A percentile compares a stretch with the other conserved stretches of the same genome.
These are phyloP conservation scores for Blastomyces emzantsi DNA, from an alignment of 2,329 filamentous ascomycete species.

Conservation along the genomic window DNA sequence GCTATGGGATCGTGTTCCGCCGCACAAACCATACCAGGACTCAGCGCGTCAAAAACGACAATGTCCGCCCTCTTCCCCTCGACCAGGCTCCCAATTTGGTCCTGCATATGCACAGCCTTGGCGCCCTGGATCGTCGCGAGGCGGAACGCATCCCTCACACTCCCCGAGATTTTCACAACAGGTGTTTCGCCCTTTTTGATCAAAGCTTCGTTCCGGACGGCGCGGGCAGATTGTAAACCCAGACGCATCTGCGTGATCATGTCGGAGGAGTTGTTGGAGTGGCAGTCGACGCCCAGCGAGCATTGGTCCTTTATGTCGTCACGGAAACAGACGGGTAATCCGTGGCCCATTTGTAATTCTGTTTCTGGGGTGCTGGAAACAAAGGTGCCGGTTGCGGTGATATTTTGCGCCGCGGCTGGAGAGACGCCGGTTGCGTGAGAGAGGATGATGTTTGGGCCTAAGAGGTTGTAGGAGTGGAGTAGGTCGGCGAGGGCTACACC, in stretches of 20 bases:
- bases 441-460: conserved; percentile 18
- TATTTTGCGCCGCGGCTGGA: conserved; percentile 16
- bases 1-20: conserved; percentile 23
- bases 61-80: conserved; percentile 26
- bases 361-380: conserved; percentile 25
- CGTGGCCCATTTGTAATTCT: conserved; percentile 27
- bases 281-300: conserved; percentile 27
- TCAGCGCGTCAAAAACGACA: conserved; percentile 23
- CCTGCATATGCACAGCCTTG: conserved; percentile 21
- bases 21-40: conserved; percentile 23
- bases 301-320: conserved; percentile 16
- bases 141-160: conserved; percentile 22
- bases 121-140: conserved; percentile 27
- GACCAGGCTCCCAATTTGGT: conserved; percentile 21
- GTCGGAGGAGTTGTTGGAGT: conserved; percentile 23
- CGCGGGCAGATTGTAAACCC: conserved; percentile 21
- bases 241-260: conserved; percentile 24
- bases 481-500: background rate
- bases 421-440: conserved; percentile 20
- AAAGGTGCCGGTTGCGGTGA: conserved; percentile 16
- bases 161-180: conserved; percentile 14
- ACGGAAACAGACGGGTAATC: conserved; percentile 21
- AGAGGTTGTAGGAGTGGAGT: conserved; percentile 18
- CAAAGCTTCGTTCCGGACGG: conserved; percentile 14
- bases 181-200: conserved; percentile 12